phyloP scores from a whole-genome alignment of 1,139 yeast genomes.

The Taphrina populina region DNA sequence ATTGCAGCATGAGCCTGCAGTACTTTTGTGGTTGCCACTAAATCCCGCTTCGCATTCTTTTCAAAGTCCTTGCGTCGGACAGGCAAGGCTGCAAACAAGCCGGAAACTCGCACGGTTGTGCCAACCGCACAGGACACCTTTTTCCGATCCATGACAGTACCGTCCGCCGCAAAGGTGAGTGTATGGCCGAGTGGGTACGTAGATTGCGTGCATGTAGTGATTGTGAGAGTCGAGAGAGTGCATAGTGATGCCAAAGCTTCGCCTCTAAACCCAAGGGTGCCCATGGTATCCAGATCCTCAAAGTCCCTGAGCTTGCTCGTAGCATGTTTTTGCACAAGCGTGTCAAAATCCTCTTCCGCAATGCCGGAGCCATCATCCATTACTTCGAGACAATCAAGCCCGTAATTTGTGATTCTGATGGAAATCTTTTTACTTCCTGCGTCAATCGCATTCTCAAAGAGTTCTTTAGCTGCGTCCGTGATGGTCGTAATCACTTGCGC shows the following conservation, averaged over 20 bases:
- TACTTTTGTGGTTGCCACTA: constrained; percentile 59
- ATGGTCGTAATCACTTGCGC: constrained; percentile 89
- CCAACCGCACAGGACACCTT: constrained; percentile 48
- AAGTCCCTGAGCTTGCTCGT: constrained; percentile 72
- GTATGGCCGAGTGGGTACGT: constrained; percentile 59
- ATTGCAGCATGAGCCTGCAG: constrained; percentile 71
- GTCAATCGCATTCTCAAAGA: constrained; percentile 62
- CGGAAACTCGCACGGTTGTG: constrained; percentile 55
- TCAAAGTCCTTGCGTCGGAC: constrained; percentile 70
- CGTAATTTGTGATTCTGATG: constrained; percentile 64
- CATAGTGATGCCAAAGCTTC: constrained; percentile 79
- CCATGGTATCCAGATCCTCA: constrained; percentile 56
- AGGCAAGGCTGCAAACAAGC: constrained; percentile 61
- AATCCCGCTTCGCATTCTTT: constrained; percentile 69
- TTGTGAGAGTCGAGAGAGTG: constrained; percentile 53
- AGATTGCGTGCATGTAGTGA: constrained; percentile 57
- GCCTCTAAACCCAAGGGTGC: constrained; percentile 77
- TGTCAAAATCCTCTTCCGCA: constrained; percentile 55
- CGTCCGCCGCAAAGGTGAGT: constrained; percentile 56
- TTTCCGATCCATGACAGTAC: constrained; percentile 44
- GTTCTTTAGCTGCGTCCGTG: constrained; percentile 73
- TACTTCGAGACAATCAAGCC: constrained; percentile 70
- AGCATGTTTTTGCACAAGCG: constrained; percentile 63
- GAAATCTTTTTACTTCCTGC: constrained; percentile 72
- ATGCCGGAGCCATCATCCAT: constrained; percentile 81